Evolutionary conservation across 306 rosid species (phyloP).

Genomic region (Inga laurina): DNA sequence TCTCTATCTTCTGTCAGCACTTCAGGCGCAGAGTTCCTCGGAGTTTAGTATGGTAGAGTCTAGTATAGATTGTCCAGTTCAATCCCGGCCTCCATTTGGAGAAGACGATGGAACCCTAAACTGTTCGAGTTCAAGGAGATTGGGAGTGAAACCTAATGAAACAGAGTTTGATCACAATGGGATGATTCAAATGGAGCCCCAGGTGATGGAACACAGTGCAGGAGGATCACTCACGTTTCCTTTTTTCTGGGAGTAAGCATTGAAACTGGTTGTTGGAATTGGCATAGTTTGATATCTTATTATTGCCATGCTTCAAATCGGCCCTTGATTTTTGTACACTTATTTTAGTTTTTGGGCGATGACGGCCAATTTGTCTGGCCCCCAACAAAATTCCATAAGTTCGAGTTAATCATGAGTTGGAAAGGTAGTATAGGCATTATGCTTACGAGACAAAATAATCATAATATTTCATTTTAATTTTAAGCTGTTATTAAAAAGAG

Average conservation of each 20-base stretch:
- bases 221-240: not conserved
- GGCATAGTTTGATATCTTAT: not conserved
- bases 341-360: not conserved
- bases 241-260: not conserved
- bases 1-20: conserved; percentile 15
- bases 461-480: not conserved
- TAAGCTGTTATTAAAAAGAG: not conserved
- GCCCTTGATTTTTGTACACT: too few relatives aligned
- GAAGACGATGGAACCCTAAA: not conserved
- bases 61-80: not conserved
- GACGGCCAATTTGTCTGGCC: not conserved
- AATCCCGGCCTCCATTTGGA: not conserved
- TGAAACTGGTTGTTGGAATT: not conserved
- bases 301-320: not conserved
- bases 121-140: not conserved
- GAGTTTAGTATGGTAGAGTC: not conserved
- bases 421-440: not conserved
- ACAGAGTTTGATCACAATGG: not conserved
- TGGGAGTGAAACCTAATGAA: not conserved
- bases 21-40: not conserved
- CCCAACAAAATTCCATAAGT: not conserved
- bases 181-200: not conserved
- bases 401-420: not conserved
- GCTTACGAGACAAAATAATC: not conserved
- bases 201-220: not conserved